phyloP scores from a whole-genome alignment of 108 stramenopile species.

The Pseudonitzschia multiseries region DNA sequence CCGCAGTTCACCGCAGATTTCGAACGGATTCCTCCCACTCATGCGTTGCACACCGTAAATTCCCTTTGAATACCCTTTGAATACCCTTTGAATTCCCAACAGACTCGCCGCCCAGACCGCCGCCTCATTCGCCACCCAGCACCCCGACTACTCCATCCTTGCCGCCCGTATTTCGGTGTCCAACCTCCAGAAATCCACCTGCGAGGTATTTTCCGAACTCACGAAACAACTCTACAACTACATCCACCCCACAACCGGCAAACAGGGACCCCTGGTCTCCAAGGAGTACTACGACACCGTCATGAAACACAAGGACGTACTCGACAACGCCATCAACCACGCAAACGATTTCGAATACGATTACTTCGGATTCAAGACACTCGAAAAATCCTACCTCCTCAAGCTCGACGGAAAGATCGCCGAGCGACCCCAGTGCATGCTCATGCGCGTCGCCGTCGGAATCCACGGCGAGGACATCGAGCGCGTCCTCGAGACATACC shows the following conservation, averaged over 20 bases:
- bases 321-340: conserved; percentile 88
- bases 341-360: conserved; percentile 96
- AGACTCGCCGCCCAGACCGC: conserved; percentile 98
- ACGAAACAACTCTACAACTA: conserved; percentile 79
- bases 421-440: conserved; percentile 98
- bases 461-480: conserved; percentile 96
- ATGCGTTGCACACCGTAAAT: too few species aligned
- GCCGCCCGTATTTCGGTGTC: conserved; percentile 98
- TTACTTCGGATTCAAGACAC: conserved; percentile 99
- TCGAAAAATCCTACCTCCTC: conserved; percentile 96
- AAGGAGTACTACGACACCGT: conserved; percentile 78
- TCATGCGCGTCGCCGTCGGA: conserved; percentile 97
- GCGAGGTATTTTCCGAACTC: conserved; percentile 86
- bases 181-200: conserved; percentile 97
- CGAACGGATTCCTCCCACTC: too few species aligned
- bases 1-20: too few species aligned
- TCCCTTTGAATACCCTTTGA: too few species aligned
- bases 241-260: conserved; percentile 91
- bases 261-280: conserved; percentile 86
- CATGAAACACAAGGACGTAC: conserved; percentile 80
- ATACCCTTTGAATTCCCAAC: too few species aligned
- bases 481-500: conserved; percentile 92
- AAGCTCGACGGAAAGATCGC: conserved; percentile 90
- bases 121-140: conserved; percentile 97
- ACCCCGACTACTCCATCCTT: conserved; percentile 97